A percentile compares a stretch with the other conserved stretches of the same genome.
These are phyloP conservation scores for Hypoxylon rickii DNA, from an alignment of 495 filamentous ascomycete species.

Conservation along the genomic window DNA sequence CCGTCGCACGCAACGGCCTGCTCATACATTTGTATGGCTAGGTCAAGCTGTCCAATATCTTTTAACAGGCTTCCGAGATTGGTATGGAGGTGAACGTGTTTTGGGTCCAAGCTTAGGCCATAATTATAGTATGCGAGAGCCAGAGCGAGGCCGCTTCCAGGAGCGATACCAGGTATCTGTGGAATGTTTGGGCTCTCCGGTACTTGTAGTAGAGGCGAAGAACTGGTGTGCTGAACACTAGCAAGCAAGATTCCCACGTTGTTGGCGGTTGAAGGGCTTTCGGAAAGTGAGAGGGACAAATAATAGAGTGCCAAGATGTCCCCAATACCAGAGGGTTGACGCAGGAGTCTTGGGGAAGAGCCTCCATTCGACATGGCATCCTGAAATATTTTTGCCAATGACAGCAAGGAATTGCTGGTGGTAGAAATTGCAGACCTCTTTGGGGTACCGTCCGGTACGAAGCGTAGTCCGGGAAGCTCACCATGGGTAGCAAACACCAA, in stretches of 20 bases:
- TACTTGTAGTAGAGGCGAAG: slow-evolving; percentile 44
- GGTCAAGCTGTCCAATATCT: slow-evolving; percentile 89
- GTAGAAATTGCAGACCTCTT: slow-evolving; percentile 86
- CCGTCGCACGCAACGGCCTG: slow-evolving; percentile 88
- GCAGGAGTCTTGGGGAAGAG: slow-evolving; percentile 60
- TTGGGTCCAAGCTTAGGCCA: slow-evolving; percentile 79
- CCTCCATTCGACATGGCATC: slow-evolving; percentile 91
- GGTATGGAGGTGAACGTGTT: slow-evolving; percentile 97
- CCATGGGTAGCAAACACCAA: slow-evolving; percentile 81
- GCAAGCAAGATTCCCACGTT: slow-evolving; percentile 97
- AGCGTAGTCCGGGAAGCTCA: slow-evolving; percentile 80
- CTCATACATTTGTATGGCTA: slow-evolving; percentile 97
- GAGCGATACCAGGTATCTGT: slow-evolving; percentile 76
- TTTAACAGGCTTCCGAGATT: slow-evolving; percentile 96
- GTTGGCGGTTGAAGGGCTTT: slow-evolving; percentile 96
- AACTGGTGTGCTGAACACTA: slow-evolving; percentile 77
- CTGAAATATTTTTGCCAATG: slow-evolving; percentile 96
- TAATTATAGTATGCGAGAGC: slow-evolving; percentile 96
- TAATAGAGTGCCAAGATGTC: slow-evolving; percentile 98
- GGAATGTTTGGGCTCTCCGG: slow-evolving; percentile 39
- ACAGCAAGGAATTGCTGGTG: slow-evolving; percentile 93
- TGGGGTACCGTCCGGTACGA: slow-evolving; percentile 72
- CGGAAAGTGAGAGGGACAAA: slow-evolving; percentile 89
- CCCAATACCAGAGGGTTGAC: slow-evolving; percentile 73
- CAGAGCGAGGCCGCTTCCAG: slow-evolving; percentile 85